Percentiles rank a stretch among this genome's conserved stretches.
phyloP scores from a whole-genome alignment of 192 early-diverging fungal species.

The Rhizoclosmatium globosum region DNA sequence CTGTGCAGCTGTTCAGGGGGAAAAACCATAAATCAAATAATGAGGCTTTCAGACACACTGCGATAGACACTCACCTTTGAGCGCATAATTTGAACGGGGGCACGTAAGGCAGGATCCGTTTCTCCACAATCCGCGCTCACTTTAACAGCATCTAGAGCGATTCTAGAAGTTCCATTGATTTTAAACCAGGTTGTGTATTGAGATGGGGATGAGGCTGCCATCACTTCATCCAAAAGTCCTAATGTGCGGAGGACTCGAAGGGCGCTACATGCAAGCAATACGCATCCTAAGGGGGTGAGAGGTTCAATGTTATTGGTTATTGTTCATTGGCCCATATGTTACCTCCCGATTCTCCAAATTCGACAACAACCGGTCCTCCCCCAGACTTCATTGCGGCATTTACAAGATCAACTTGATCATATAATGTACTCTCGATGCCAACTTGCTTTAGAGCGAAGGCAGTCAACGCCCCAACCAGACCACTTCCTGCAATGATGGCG shows the following conservation, averaged over 20 bases:
- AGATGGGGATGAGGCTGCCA: background rate
- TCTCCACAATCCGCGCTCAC: background rate
- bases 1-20: background rate
- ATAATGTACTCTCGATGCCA: slow-evolving; percentile 8
- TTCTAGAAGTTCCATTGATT: background rate
- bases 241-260: slow-evolving; percentile 27
- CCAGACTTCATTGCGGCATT: background rate
- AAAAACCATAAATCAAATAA: background rate
- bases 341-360: slow-evolving; percentile 3
- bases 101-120: background rate
- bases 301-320: too few species aligned
- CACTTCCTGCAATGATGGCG: slow-evolving; percentile 7
- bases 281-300: background rate
- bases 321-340: background rate
- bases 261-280: slow-evolving; percentile 25
- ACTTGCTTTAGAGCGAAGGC: slow-evolving; percentile 4
- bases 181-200: background rate
- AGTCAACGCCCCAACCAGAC: slow-evolving; percentile 12
- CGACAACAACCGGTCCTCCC: background rate
- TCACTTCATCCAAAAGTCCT: slow-evolving; percentile 30
- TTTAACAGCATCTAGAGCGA: background rate
- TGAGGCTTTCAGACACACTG: too few species aligned
- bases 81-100: background rate
- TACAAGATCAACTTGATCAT: slow-evolving; percentile 8
- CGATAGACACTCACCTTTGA: background rate